phyloP scores from a whole-genome alignment of 495 filamentous ascomycete genomes.

The Neurospora cerealis region DNA sequence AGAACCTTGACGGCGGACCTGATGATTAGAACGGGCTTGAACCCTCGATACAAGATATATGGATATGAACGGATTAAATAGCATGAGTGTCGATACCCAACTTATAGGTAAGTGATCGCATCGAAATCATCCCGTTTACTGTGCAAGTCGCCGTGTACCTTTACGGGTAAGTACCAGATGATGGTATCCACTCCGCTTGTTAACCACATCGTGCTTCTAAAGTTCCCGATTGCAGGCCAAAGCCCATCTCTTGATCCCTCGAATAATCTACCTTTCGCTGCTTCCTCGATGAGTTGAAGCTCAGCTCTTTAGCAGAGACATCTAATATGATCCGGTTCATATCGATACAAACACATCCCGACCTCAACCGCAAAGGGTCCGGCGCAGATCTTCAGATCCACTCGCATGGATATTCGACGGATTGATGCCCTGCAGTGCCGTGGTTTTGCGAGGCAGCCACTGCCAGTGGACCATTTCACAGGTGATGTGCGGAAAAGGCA shows the following conservation, averaged over 20 bases:
- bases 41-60: too few relatives aligned
- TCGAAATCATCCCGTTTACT: neutral
- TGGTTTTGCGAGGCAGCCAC: neutral
- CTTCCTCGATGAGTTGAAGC: neutral
- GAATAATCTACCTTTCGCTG: neutral
- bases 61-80: neutral
- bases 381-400: neutral
- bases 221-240: neutral
- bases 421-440: neutral
- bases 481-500: neutral
- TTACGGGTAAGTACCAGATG: neutral
- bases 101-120: neutral
- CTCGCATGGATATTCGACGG: neutral
- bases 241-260: neutral
- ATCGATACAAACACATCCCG: neutral
- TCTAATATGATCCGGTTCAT: neutral
- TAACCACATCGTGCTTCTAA: neutral
- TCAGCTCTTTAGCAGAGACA: neutral
- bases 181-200: neutral
- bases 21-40: neutral
- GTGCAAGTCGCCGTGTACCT: neutral
- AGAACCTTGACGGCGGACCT: neutral
- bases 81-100: neutral
- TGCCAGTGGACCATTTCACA: neutral
- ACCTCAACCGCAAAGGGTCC: neutral